phyloP scores from a whole-genome alignment of 371 early-diverging fungal genomes.

The Mortierella sp. region DNA sequence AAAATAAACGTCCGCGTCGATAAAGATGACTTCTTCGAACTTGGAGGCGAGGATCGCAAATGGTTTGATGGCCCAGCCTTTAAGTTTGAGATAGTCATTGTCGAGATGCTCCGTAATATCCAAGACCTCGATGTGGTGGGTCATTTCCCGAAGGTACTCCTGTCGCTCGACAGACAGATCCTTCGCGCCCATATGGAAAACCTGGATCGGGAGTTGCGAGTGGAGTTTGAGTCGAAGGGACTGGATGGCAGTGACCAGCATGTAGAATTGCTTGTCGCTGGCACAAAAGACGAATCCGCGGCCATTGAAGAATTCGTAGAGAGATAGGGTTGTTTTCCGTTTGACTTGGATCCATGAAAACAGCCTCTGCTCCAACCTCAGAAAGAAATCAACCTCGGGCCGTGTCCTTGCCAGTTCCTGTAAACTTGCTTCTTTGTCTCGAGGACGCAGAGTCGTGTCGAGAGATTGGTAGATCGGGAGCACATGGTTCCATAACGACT shows the following conservation, averaged over 20 bases:
- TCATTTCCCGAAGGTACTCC: constrained; percentile 58
- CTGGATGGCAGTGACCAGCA: constrained; percentile 67
- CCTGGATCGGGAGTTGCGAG: constrained; percentile 74
- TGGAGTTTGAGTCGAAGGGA: constrained; percentile 65
- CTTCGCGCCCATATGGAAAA: constrained; percentile 70
- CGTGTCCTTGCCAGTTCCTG: constrained; percentile 9
- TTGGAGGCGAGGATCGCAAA: constrained; percentile 75
- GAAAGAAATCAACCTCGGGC: constrained; percentile 34
- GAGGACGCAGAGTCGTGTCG: background rate
- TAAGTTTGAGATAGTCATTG: constrained; percentile 61
- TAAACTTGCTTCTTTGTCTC: background rate
- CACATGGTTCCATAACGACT: constrained; percentile 37
- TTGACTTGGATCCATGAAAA: constrained; percentile 28
- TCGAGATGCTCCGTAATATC: constrained; percentile 67
- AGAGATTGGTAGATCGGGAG: constrained; percentile 21
- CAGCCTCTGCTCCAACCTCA: constrained; percentile 25
- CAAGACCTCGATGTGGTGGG: constrained; percentile 61
- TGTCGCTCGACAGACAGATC: constrained; percentile 65
- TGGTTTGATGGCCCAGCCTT: constrained; percentile 76
- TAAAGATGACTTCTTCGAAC: constrained; percentile 74
- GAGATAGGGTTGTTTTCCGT: constrained; percentile 26
- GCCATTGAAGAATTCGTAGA: constrained; percentile 41
- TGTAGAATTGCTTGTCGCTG: constrained; percentile 72
- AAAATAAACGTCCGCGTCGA: constrained; percentile 84
- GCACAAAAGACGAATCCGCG: constrained; percentile 79